phyloP scores from a whole-genome alignment of 2,329 filamentous ascomycete species.

The Phialophora tarda region DNA sequence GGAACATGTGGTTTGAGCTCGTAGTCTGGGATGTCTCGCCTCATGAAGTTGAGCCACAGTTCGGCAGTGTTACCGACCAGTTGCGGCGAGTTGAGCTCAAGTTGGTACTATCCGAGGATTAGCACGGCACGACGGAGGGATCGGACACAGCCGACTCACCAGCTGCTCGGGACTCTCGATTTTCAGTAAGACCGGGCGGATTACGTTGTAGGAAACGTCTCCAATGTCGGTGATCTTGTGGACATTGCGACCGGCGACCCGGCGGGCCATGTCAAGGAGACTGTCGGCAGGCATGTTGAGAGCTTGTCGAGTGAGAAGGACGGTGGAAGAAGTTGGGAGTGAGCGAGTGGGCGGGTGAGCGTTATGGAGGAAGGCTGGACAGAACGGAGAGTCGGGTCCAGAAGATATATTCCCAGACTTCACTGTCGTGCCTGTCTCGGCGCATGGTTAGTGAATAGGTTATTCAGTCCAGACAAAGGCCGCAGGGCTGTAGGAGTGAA shows the following conservation, averaged over 20 bases:
- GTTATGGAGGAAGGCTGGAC: neutral
- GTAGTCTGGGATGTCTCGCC: slow-evolving; percentile 73
- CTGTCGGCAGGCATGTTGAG: slow-evolving; percentile 40
- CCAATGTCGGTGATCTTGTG: slow-evolving; percentile 71
- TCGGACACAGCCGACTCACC: slow-evolving; percentile 26
- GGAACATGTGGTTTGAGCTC: slow-evolving; percentile 68
- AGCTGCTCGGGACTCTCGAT: slow-evolving; percentile 77
- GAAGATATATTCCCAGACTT: neutral
- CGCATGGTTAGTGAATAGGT: slow-evolving; percentile 8
- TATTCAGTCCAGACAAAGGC: slow-evolving; percentile 2
- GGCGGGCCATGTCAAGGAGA: slow-evolving; percentile 39
- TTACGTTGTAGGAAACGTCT: slow-evolving; percentile 69
- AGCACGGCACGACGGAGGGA: neutral
- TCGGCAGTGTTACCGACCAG: slow-evolving; percentile 71
- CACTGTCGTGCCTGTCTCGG: neutral
- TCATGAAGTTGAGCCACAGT: slow-evolving; percentile 80
- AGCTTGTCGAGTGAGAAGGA: neutral
- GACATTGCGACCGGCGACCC: slow-evolving; percentile 39
- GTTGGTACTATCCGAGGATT: slow-evolving; percentile 46
- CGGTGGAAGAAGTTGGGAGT: neutral
- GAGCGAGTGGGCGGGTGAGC: neutral
- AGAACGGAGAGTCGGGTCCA: neutral
- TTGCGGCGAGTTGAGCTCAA: slow-evolving; percentile 79
- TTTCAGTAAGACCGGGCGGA: slow-evolving; percentile 71
- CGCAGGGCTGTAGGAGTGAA: neutral